Evolutionary conservation across 2,329 filamentous ascomycete genomes (phyloP), one percentile per base, ranked within the genome.

Genomic region (Teratosphaeria zuluensis): DNA sequence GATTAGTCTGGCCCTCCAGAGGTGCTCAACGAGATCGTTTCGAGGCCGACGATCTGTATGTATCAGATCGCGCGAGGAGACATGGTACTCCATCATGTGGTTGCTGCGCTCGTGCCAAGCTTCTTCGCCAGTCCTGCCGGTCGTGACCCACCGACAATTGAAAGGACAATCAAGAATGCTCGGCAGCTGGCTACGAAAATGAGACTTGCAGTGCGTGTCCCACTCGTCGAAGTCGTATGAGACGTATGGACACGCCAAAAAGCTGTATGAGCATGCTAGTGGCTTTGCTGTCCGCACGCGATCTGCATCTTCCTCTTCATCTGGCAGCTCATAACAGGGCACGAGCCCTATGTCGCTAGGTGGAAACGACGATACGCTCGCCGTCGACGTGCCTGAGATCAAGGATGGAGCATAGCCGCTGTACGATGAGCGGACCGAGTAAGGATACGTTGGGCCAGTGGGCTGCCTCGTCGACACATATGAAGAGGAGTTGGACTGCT

Each of bases 161-260:
- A 55, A 56, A 16, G 38, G 55, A 35, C 55, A 56, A 2, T n/a
- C 46, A 14, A 56, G 35, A 12, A 11, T 52, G 16, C 21, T 52
- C 32, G 55, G 55, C 24, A 56, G 55, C 24, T 56, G 51, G 14
- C 14, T 16, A n/a, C 55, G 35, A 21, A 56, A 52, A 38, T 56
- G 55, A 52, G 35, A 48, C 33, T 54, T 56, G 38, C 55, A 56
- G 55, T 56, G 55, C 46, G 19, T 56, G 46, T 48, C 24, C 55
- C 55, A 56, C 21, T 53, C 28, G 16, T 56, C 55, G 16, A 56
- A 55, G 24, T 35, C 35, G 31, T 16, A 16, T 16, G 35, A 38
- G 32, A 30, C 24, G 8, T 19, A 38, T 16, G 19, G 14, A 21
- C 54, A 55, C 9, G 12, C 54, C 7, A 55, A 16, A 21, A 46